Percentiles rank a stretch among this genome's conserved stretches.
phyloP scores from a whole-genome alignment of 1,139 yeast species.

The Sugiyamaella grinbergsii region DNA sequence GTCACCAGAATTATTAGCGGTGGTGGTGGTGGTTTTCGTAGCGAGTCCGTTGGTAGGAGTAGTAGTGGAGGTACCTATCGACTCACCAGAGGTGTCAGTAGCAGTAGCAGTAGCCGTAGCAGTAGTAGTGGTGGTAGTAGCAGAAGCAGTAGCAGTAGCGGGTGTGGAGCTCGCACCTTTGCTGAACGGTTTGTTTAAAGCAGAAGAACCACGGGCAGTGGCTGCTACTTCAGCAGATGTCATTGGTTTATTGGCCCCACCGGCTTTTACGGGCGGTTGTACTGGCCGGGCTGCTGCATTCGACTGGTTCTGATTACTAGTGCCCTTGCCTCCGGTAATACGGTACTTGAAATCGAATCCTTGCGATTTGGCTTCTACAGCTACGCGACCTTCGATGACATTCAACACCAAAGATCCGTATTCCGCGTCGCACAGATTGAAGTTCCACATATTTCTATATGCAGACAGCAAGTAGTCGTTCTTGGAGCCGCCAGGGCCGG shows the following conservation, averaged over 20 bases:
- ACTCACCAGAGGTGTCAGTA: neutral
- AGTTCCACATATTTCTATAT: constrained; percentile 76
- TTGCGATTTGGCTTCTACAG: constrained; percentile 47
- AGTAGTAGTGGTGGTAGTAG: neutral
- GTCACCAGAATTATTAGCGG: neutral
- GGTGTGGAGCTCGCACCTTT: neutral
- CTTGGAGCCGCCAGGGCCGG: constrained; percentile 43
- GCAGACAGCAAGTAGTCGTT: constrained; percentile 59
- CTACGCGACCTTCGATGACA: constrained; percentile 48
- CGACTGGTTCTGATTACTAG: constrained; percentile 5
- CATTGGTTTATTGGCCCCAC: constrained; percentile 1
- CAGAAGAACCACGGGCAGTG: constrained; percentile 5
- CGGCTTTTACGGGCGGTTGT: neutral
- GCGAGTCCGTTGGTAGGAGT: neutral
- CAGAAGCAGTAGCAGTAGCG: neutral
- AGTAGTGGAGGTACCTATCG: neutral
- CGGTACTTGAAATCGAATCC: constrained; percentile 57
- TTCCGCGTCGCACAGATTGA: constrained; percentile 65
- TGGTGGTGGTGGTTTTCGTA: neutral
- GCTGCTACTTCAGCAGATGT: constrained; percentile 1
- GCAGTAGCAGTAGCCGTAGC: neutral
- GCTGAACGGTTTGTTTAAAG: neutral
- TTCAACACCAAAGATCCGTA: constrained; percentile 49
- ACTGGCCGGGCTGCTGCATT: neutral
- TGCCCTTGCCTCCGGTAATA: constrained; percentile 16